phyloP scores from a whole-genome alignment of 1,139 yeast species.

The Geotrichum fermentans region DNA sequence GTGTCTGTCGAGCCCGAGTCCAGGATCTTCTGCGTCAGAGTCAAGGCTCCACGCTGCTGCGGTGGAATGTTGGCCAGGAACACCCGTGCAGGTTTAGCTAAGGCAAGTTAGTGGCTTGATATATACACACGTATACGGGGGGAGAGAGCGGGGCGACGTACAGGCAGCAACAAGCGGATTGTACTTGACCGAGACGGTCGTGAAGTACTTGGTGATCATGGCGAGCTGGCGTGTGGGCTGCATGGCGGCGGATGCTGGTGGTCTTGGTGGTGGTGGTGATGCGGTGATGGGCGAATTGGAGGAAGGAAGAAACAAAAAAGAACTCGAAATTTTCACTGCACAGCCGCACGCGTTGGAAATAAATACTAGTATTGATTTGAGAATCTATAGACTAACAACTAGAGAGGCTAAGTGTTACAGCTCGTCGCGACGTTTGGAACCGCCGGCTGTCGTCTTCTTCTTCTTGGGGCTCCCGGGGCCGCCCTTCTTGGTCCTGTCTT shows the following conservation, averaged over 20 bases:
- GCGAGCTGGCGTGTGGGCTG: not conserved
- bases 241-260: constrained; percentile 2
- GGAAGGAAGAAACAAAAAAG: not conserved
- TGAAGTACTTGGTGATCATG: constrained; percentile 83
- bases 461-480: constrained; percentile 14
- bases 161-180: constrained; percentile 69
- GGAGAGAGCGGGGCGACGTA: too few species aligned
- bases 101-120: not conserved
- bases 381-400: too few species aligned
- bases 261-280: constrained; percentile 1
- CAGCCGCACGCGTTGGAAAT: not conserved
- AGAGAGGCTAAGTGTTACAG: not conserved
- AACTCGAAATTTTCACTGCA: not conserved
- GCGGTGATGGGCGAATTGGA: constrained; percentile 1
- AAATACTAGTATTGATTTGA: not conserved
- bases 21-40: constrained; percentile 33
- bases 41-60: constrained; percentile 31
- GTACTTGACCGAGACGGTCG: constrained; percentile 71
- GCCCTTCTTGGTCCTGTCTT: constrained; percentile 11
- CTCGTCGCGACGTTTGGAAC: not conserved
- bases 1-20: constrained; percentile 39
- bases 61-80: constrained; percentile 78
- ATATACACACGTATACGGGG: too few species aligned
- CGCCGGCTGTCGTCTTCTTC: not conserved
- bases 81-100: constrained; percentile 72